Evolutionary conservation across 306 rosid genomes (phyloP).

Genomic region (Carpinus viminea): DNA sequence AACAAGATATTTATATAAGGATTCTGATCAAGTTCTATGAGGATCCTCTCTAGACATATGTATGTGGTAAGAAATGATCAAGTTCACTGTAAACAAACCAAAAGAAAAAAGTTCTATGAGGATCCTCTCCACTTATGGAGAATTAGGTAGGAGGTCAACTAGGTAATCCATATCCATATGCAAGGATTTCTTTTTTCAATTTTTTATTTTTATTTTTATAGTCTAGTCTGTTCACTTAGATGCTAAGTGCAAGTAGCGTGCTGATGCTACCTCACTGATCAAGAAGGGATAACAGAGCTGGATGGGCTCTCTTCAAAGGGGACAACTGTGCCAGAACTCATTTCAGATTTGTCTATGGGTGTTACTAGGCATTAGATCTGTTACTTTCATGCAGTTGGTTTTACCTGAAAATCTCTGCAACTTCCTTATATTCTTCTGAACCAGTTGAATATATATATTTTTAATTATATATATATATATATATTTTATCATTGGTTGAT

Average conservation of each 20-base stretch:
- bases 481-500: too few species aligned
- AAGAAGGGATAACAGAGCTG: constrained; percentile 16
- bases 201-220: not conserved
- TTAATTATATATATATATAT: too few species aligned
- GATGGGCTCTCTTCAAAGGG: not conserved
- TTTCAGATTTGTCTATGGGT: constrained; percentile 1
- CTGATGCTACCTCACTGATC: constrained; percentile 11
- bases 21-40: not conserved
- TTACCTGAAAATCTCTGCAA: not conserved
- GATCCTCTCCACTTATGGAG: not conserved
- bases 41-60: not conserved
- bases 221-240: constrained; percentile 4
- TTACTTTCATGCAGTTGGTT: not conserved
- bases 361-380: constrained; percentile 20
- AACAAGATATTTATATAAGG: not conserved
- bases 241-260: constrained; percentile 5
- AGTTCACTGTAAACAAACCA: not conserved
- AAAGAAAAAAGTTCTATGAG: not conserved
- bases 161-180: not conserved
- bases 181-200: not conserved
- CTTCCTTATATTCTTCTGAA: not conserved
- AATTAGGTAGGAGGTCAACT: not conserved
- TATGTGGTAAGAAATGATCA: not conserved
- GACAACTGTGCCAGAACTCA: constrained; percentile 4
- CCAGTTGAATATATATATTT: not conserved